Conservation (phyloP, 129 eudicot species). For the Pulicaria dysenterica region DNA sequence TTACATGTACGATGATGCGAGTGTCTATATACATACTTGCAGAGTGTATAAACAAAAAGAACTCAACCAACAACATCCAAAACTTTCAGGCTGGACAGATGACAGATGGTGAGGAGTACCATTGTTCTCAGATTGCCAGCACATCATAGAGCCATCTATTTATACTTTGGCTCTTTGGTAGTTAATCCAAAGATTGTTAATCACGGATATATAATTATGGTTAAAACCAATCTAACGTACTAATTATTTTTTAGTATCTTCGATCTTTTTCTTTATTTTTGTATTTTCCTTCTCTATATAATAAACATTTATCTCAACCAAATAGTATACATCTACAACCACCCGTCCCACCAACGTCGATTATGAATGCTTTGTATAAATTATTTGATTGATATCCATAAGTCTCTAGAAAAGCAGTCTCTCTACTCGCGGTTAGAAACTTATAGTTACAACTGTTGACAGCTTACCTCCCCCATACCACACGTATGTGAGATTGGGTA, state of each 20-base stretch:
- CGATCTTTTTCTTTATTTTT: background rate
- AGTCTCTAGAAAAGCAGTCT: background rate
- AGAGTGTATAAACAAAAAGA: slow-evolving; percentile 18
- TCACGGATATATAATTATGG: background rate
- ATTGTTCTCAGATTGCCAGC: background rate
- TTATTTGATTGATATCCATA: background rate
- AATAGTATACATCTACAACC: too few species aligned
- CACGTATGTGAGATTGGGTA: too few species aligned
- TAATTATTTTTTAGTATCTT: background rate
- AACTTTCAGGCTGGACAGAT: background rate
- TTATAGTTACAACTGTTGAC: too few species aligned
- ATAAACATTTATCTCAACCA: background rate
- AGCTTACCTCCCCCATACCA: too few species aligned
- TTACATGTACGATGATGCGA: slow-evolving; percentile 12
- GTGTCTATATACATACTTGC: slow-evolving; percentile 8
- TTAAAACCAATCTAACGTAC: slow-evolving; percentile 13
- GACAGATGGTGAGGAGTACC: too few species aligned
- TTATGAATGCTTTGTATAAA: background rate
- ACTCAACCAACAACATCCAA: background rate
- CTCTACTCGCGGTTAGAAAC: too few species aligned
- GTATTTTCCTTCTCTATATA: background rate
- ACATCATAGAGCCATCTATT: slow-evolving; percentile 5
- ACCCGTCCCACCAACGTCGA: too few species aligned
- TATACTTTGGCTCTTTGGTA: background rate
- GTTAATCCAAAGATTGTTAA: background rate